Conservation (phyloP, 2,329 filamentous ascomycete genomes). For the Colletotrichum godetiae region DNA sequence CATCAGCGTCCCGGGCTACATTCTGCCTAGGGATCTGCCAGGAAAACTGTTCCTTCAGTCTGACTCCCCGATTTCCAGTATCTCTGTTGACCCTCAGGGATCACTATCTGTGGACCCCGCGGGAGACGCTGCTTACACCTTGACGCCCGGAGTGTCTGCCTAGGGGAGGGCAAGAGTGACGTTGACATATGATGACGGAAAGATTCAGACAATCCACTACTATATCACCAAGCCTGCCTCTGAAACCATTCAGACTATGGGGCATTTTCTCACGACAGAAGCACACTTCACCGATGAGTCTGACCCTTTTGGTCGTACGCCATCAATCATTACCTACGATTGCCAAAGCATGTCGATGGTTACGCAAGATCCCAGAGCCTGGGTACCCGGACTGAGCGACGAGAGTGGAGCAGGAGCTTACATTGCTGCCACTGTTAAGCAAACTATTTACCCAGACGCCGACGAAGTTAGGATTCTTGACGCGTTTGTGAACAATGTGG, state of each 20-base stretch:
- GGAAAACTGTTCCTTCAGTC: conserved; percentile 57
- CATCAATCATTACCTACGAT: conserved; percentile 69
- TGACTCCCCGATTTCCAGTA: conserved; percentile 50
- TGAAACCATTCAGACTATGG: conserved; percentile 57
- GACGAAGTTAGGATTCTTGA: conserved; percentile 64
- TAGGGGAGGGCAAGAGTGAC: conserved; percentile 63
- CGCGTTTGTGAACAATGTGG: conserved; percentile 60
- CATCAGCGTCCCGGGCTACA: conserved; percentile 65
- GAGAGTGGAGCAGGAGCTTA: conserved; percentile 68
- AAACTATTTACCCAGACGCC: conserved; percentile 59
- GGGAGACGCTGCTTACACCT: conserved; percentile 46
- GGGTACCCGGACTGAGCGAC: conserved; percentile 70
- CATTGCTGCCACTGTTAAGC: conserved; percentile 66
- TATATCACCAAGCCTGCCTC: conserved; percentile 60
- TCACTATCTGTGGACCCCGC: conserved; percentile 47
- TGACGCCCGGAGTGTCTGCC: conserved; percentile 53
- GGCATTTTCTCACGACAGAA: conserved; percentile 63
- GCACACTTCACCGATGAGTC: conserved; percentile 62
- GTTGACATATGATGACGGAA: conserved; percentile 58
- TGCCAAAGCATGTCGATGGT: conserved; percentile 56
- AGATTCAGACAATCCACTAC: conserved; percentile 66
- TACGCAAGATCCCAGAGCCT: conserved; percentile 61
- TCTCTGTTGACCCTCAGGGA: conserved; percentile 51
- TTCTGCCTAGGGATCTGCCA: conserved; percentile 59
- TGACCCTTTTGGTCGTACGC: conserved; percentile 64